Conservation (phyloP, 768 basidiomycete species). For the Mrakia hoshinonis region DNA sequence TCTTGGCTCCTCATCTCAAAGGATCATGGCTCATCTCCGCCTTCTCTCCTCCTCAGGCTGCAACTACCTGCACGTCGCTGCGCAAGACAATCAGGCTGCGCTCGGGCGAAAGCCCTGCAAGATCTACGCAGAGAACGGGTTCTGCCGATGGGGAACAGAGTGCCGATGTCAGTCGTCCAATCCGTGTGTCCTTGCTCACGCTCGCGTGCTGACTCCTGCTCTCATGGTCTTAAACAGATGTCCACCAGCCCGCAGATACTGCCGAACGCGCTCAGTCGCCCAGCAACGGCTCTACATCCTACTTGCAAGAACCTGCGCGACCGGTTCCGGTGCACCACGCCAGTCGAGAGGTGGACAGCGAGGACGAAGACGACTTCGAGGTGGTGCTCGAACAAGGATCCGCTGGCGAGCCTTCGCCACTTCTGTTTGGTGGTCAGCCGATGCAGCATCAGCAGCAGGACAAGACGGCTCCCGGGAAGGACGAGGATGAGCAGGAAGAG, state of each 20-base stretch:
- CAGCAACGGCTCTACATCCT: not conserved
- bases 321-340: too few relatives aligned
- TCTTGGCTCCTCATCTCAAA: not conserved
- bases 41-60: not conserved
- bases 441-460: too few relatives aligned
- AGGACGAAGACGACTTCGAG: constrained; percentile 6
- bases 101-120: constrained; percentile 19
- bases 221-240: not conserved
- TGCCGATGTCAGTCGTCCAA: not conserved
- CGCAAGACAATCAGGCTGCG: not conserved
- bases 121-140: constrained; percentile 3
- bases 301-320: not conserved
- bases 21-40: not conserved
- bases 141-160: not conserved
- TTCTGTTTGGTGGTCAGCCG: too few relatives aligned
- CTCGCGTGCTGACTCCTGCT: not conserved
- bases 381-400: not conserved
- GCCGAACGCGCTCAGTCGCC: not conserved
- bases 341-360: constrained; percentile 5
- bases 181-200: not conserved
- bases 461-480: too few relatives aligned
- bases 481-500: too few relatives aligned
- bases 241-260: not conserved
- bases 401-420: too few relatives aligned
- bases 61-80: constrained; percentile 18